These are phyloP conservation scores for Phytophthora sp. DNA, from an alignment of 352 stramenopile species.

Conservation along the genomic window DNA sequence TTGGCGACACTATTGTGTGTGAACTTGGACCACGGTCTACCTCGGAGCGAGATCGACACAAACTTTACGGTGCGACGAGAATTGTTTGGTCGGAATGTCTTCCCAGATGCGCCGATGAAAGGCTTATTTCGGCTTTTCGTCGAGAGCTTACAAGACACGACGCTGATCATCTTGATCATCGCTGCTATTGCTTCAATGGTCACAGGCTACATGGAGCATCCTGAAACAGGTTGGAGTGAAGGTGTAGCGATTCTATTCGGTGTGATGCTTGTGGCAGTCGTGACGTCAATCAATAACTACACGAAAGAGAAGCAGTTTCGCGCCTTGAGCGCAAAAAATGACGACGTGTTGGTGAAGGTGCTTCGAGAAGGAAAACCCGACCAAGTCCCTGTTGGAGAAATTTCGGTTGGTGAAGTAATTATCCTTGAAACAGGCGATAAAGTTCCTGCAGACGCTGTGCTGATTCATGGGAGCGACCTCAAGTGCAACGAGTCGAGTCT, in stretches of 20 bases:
- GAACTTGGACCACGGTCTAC: constrained; percentile 67
- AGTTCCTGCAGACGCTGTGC: constrained; percentile 94
- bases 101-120: constrained; percentile 84
- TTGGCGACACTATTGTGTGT: constrained; percentile 75
- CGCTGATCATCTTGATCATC: constrained; percentile 90
- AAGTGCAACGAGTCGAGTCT: constrained; percentile 96
- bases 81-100: constrained; percentile 68
- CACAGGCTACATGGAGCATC: constrained; percentile 80
- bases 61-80: constrained; percentile 59
- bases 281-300: constrained; percentile 97
- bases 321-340: constrained; percentile 86
- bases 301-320: constrained; percentile 93
- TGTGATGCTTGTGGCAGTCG: constrained; percentile 93
- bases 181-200: constrained; percentile 87
- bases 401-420: constrained; percentile 89
- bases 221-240: constrained; percentile 93
- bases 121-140: constrained; percentile 81
- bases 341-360: constrained; percentile 89
- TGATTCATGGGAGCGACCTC: constrained; percentile 93
- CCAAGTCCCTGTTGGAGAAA: constrained; percentile 72
- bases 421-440: constrained; percentile 94
- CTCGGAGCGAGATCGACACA: constrained; percentile 63
- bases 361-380: constrained; percentile 69
- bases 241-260: constrained; percentile 94
- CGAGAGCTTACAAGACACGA: constrained; percentile 91